A percentile compares a stretch with the other conserved stretches of the same genome.
These are phyloP conservation scores for Saturnispora ahearnii DNA, from an alignment of 805 yeast genomes.

Conservation along the genomic window DNA sequence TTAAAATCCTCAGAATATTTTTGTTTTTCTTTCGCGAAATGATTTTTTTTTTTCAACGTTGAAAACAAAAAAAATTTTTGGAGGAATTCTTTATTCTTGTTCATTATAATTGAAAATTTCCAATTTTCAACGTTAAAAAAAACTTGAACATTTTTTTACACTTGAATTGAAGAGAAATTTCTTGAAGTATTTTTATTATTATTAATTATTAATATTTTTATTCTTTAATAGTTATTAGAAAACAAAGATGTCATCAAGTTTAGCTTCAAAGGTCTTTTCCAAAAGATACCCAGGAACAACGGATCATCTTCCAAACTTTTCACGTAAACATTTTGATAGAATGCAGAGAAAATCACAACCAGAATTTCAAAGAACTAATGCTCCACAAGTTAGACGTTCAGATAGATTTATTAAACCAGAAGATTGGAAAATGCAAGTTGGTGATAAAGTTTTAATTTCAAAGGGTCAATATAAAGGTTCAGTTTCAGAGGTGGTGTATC, in stretches of 20 bases:
- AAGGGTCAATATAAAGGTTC: slow-evolving; percentile 70
- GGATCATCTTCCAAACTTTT: slow-evolving; percentile 24
- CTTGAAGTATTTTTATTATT: too few relatives aligned
- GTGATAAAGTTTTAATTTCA: slow-evolving; percentile 68
- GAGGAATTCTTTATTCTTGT: too few relatives aligned
- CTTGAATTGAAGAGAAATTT: too few relatives aligned
- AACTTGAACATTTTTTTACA: too few relatives aligned
- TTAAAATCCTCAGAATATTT: background rate
- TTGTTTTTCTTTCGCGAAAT: background rate
- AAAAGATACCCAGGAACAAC: slow-evolving; percentile 27
- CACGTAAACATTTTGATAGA: slow-evolving; percentile 23
- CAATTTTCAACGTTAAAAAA: too few relatives aligned
- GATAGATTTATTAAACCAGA: slow-evolving; percentile 33
- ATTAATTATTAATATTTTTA: too few relatives aligned
- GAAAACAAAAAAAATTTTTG: too few relatives aligned
- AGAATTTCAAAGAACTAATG: slow-evolving; percentile 25
- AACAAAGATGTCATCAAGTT: background rate
- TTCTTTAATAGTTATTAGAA: too few relatives aligned
- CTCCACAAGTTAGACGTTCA: slow-evolving; percentile 24
- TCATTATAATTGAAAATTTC: too few relatives aligned
- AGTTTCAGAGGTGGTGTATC: slow-evolving; percentile 55
- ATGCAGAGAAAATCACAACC: slow-evolving; percentile 24
- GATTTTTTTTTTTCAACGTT: too few relatives aligned
- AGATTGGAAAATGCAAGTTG: slow-evolving; percentile 57
- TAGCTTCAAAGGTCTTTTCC: slow-evolving; percentile 7